phyloP scores from a whole-genome alignment of 2,329 filamentous ascomycete species.

The Colletotrichum spaethianum region DNA sequence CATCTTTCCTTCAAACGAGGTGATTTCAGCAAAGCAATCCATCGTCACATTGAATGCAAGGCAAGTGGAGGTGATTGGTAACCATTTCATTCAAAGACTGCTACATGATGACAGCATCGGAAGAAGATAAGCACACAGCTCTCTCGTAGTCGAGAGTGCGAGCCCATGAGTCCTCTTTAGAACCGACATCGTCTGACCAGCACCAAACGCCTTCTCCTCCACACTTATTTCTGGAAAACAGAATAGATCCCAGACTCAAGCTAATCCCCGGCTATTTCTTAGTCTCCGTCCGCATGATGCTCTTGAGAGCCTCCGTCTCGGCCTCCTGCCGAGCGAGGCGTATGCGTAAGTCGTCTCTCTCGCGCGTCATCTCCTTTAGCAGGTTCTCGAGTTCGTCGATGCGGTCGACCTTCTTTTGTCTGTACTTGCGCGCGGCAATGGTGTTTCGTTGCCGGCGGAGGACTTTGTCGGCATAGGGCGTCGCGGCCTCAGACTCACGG shows the following conservation, averaged over 20 bases:
- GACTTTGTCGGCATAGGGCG: conserved; percentile 45
- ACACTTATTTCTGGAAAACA: not conserved
- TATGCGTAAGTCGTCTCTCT: conserved; percentile 75
- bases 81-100: conserved; percentile 20
- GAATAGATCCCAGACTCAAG: not conserved
- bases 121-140: conserved; percentile 9
- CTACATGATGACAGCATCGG: conserved; percentile 3
- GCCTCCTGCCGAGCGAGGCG: conserved; percentile 76
- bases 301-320: conserved; percentile 73
- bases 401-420: conserved; percentile 78
- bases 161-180: conserved; percentile 1
- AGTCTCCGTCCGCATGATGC: conserved; percentile 55
- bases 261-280: conserved; percentile 5
- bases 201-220: not conserved
- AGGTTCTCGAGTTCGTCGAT: conserved; percentile 73
- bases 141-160: not conserved
- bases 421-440: conserved; percentile 79
- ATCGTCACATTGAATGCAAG: not conserved
- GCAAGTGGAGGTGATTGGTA: not conserved
- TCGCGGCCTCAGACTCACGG: not conserved
- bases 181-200: conserved; percentile 11
- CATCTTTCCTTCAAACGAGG: no score
- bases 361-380: conserved; percentile 70
- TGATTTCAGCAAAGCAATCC: not conserved
- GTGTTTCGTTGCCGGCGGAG: conserved; percentile 78